phyloP scores from a whole-genome alignment of 2,329 filamentous ascomycete genomes.

The Alternaria consortialis region DNA sequence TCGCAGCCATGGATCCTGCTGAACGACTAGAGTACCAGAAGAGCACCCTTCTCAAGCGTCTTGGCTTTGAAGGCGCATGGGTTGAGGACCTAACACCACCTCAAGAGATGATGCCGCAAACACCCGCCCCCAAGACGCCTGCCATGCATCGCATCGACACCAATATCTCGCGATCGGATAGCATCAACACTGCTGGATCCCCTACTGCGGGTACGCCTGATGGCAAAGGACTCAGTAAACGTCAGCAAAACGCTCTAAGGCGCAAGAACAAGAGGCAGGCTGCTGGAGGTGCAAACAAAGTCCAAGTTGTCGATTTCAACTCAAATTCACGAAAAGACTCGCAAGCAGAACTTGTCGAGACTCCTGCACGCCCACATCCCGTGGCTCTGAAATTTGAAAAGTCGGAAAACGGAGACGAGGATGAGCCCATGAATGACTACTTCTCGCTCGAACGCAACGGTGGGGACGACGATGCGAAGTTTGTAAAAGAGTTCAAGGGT shows the following conservation, averaged over 20 bases:
- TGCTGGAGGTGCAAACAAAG: conserved; percentile 88
- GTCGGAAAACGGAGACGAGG: conserved; percentile 67
- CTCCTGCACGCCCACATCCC: conserved; percentile 59
- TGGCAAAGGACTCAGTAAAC: conserved; percentile 74
- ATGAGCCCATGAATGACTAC: conserved; percentile 69
- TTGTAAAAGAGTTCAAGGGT: conserved; percentile 96
- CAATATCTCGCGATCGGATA: conserved; percentile 56
- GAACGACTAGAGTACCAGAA: conserved; percentile 86
- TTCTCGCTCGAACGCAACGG: conserved; percentile 86
- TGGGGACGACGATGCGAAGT: conserved; percentile 87
- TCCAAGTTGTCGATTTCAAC: conserved; percentile 87
- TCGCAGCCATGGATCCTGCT: conserved; percentile 82
- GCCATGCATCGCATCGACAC: conserved; percentile 62
- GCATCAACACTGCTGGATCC: conserved; percentile 57
- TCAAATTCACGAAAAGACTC: conserved; percentile 69
- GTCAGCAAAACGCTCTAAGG: conserved; percentile 93
- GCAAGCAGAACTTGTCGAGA: conserved; percentile 65
- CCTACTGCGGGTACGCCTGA: conserved; percentile 56
- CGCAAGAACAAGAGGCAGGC: conserved; percentile 91
- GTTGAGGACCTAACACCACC: conserved; percentile 83
- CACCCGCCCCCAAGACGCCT: conserved; percentile 49
- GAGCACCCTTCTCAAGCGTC: conserved; percentile 80
- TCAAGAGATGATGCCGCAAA: conserved; percentile 63
- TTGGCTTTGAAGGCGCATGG: conserved; percentile 85
- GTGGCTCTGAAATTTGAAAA: conserved; percentile 66